phyloP scores from a whole-genome alignment of 1,139 yeast genomes.

The Barnettozyma hawaiiensis region DNA sequence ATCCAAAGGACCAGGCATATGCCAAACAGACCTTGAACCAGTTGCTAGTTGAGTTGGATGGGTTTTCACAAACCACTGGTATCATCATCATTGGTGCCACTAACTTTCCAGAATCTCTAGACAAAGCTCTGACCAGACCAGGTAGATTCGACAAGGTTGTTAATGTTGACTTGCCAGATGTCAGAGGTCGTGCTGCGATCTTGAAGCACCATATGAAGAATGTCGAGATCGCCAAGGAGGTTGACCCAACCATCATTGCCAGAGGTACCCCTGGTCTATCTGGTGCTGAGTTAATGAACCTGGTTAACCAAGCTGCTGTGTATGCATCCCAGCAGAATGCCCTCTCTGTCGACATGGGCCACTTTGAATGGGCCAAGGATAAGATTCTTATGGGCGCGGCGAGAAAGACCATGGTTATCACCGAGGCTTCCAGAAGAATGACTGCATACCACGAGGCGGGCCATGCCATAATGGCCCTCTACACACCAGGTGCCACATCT shows the following conservation, averaged over 20 bases:
- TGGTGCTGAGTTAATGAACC: constrained; percentile 94
- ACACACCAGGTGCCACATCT: constrained; percentile 92
- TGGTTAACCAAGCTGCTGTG: constrained; percentile 97
- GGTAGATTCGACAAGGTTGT: constrained; percentile 97
- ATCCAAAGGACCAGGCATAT: constrained; percentile 95
- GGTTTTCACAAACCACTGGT: constrained; percentile 89
- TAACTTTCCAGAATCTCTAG: constrained; percentile 93
- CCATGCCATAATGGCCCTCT: constrained; percentile 96
- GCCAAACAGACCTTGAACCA: constrained; percentile 97
- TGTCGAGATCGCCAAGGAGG: constrained; percentile 78
- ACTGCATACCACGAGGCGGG: constrained; percentile 99
- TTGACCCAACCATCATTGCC: constrained; percentile 84
- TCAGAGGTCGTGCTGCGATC: constrained; percentile 92
- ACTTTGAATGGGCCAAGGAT: constrained; percentile 99
- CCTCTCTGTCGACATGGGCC: constrained; percentile 81
- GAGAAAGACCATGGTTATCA: constrained; percentile 92
- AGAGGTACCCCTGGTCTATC: constrained; percentile 97
- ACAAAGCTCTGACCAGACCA: constrained; percentile 95
- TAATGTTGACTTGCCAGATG: constrained; percentile 94
- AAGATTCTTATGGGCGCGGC: constrained; percentile 98
- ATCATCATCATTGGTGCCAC: constrained; percentile 97
- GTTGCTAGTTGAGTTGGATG: constrained; percentile 91
- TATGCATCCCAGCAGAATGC: constrained; percentile 93
- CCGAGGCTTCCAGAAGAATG: constrained; percentile 87
- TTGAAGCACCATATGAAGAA: constrained; percentile 88